Conservation (phyloP, 2,329 filamentous ascomycete genomes). For the Corniculantispora saksenae region DNA sequence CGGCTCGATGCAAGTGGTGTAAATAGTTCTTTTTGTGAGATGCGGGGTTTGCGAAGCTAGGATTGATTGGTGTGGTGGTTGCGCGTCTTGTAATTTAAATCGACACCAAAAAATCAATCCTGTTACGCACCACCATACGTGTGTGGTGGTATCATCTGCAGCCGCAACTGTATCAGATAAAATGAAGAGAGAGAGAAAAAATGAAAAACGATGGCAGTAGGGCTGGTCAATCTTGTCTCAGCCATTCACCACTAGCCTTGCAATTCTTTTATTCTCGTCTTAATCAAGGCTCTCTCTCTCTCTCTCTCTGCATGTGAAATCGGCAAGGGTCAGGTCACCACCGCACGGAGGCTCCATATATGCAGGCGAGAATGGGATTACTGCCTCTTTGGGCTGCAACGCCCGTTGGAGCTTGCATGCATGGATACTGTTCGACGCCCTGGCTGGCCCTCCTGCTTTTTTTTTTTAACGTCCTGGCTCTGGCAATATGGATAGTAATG, state of each 20-base stretch:
- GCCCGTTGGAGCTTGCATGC: not conserved
- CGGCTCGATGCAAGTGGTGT: not conserved
- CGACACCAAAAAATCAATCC: not conserved
- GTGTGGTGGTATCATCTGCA: not conserved
- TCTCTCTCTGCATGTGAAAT: constrained; percentile 12
- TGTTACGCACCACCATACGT: not conserved
- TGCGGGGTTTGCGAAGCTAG: constrained; percentile 5
- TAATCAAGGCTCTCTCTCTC: not conserved
- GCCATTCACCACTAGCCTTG: not conserved
- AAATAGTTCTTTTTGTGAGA: not conserved
- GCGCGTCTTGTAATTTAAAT: not conserved
- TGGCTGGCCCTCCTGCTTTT: not conserved
- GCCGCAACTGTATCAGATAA: not conserved
- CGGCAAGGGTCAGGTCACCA: not conserved
- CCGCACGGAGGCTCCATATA: not conserved
- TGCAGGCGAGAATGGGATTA: constrained; percentile 5
- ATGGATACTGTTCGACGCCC: not conserved
- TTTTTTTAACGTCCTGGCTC: no score
- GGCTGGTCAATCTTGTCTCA: not conserved
- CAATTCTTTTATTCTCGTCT: not conserved
- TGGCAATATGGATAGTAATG: no score
- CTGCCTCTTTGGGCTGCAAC: not conserved
- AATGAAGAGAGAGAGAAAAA: no score
- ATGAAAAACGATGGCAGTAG: no score
- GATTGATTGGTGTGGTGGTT: not conserved